Evolutionary conservation across 78 protist genomes (phyloP), one percentile per base, ranked within the genome.

Genomic region (Salpingoeca rosetta): DNA sequence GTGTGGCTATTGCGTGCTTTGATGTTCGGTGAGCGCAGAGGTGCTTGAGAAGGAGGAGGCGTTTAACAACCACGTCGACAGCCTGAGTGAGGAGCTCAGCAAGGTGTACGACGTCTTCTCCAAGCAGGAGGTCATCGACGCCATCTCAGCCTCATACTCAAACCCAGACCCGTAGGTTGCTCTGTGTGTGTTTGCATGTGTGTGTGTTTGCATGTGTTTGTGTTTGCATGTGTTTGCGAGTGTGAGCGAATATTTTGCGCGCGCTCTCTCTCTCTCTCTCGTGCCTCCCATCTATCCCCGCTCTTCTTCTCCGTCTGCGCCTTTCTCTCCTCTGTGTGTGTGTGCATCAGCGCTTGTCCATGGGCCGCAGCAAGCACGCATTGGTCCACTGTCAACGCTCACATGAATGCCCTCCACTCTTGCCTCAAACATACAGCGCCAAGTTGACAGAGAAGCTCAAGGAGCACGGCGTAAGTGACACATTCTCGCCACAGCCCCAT

Each of bases 111-210:
- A 80, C 28, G 27, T 87, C 22, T 17, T 86, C n/a, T 78, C 76
- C 35, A 56, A 87, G 65, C 80, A 45, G 79, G 79, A 82, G 26
- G 84, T 87, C 24, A 28, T 84, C 44, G 35, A 84, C 76, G 57
- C 57, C 75, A n/a, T 87, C n/a, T n/a, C n/a, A n/a, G 40, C 40
- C 80, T 28, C 76, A 72, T 44, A 89, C 86, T 80, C 86, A 86
- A 77, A 27, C 1, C 36, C 40, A 22, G 40, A 88, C 57, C 73
- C 17, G 36, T 27, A 38, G 57, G 83, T 88, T 40, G 35, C 81
- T 88, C 42, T 7, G 41, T 27, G 43, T 44, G 84, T 1, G 44
- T 37, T 26, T 2, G 27, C 35, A 3, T 7, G 44, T 17, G 44
- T 12, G 81, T 2, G 10, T 1, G 24, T 40, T 7, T 11, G 7